Evolutionary conservation across 345 rosid species (phyloP), one percentile per base, ranked within the genome.

Genomic region (Mangifera indica): DNA sequence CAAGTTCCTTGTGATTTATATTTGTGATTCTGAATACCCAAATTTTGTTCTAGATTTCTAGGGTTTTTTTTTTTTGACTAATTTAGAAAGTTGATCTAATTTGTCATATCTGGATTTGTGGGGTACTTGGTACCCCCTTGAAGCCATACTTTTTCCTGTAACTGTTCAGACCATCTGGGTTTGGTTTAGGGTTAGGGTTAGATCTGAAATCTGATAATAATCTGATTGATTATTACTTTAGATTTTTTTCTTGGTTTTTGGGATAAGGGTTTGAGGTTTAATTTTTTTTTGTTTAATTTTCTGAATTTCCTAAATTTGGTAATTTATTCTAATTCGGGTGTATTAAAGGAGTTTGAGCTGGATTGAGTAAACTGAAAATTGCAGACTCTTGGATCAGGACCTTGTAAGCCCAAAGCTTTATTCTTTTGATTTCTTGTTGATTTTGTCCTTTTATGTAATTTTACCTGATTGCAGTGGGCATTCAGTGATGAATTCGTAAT

Each of bases 161-260:
- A 75, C 40, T 76, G 56, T 29, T 49, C 59, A 22, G 74, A 32
- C 63, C 66, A 63, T 77, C 79, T 80, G 69, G 67, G 48, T 51
- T 67, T 57, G n/a, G 81, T 59, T 77, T 74, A 74, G 82, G 79
- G 68, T 77, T 74, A 53, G 68, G 73, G 45, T 78, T 81, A 77
- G 87, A 85, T 87, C 87, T 82, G 82, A 54, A 76, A 66, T 87
- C 87, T 82, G 82, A 49, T 77, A 69, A 74, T 14, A 67, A 66
- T 70, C 79, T 74, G 73, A 61, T 54, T 72, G 49, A 62, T 22
- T 62, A 18, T 20, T 51, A n/a, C 24, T 74, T 67, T 32, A 1
- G 1, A 54, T 26, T 58, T 21, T 72, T 32, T 58, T 24, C 22
- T 45, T 29, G 11, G 7, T 34, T 56, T 46, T 26, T 42, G 18